phyloP scores from a whole-genome alignment of 225 moss, liverwort and hornwort species.

The Polytrichum formosum region DNA sequence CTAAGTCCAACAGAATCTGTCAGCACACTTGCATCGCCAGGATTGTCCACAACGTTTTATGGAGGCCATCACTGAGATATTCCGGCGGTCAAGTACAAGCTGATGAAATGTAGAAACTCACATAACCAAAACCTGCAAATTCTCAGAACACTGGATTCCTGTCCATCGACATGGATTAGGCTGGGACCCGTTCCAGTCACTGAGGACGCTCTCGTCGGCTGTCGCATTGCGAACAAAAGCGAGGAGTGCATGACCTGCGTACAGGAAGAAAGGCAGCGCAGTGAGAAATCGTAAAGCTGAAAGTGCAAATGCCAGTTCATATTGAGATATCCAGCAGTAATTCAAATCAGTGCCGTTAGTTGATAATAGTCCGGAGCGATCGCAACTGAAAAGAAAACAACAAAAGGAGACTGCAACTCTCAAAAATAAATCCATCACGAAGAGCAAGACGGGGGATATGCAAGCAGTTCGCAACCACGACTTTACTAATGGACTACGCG shows the following conservation, averaged over 20 bases:
- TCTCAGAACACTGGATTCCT: constrained; percentile 41
- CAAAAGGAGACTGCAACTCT: too few species aligned
- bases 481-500: too few species aligned
- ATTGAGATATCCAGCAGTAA: too few species aligned
- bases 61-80: too few species aligned
- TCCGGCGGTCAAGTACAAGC: too few species aligned
- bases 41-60: background rate
- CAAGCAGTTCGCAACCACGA: too few species aligned
- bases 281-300: background rate
- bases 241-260: constrained; percentile 49
- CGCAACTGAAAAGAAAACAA: too few species aligned
- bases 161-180: constrained; percentile 56
- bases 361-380: too few species aligned
- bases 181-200: constrained; percentile 40
- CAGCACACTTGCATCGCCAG: constrained; percentile 4
- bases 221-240: constrained; percentile 35
- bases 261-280: constrained; percentile 1
- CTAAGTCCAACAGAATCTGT: background rate
- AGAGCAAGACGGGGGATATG: too few species aligned
- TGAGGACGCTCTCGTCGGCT: constrained; percentile 18
- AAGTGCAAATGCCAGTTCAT: background rate
- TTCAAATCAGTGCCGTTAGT: too few species aligned
- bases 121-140: constrained; percentile 36
- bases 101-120: constrained; percentile 16
- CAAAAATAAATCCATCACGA: too few species aligned